phyloP scores from a whole-genome alignment of 176 grass and related monocot species.

The Oryza punctata region DNA sequence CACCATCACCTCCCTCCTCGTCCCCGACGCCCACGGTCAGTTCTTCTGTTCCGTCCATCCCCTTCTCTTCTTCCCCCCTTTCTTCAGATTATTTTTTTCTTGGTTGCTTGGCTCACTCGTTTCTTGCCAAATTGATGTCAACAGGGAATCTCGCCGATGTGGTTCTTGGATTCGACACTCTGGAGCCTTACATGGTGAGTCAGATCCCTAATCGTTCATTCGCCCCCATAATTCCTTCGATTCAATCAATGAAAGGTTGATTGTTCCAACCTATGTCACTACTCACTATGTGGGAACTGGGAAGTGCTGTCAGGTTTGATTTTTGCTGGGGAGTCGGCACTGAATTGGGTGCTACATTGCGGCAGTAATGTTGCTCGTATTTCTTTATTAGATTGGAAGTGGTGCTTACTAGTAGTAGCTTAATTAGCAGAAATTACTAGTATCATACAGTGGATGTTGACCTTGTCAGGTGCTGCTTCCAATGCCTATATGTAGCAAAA shows the following conservation, averaged over 20 bases:
- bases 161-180: conserved; percentile 84
- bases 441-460: not conserved
- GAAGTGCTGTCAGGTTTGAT: not conserved
- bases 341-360: not conserved
- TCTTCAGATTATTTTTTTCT: not conserved
- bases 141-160: conserved; percentile 77
- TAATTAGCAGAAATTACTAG: not conserved
- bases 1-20: conserved; percentile 86
- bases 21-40: conserved; percentile 74
- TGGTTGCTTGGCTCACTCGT: not conserved
- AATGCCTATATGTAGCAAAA: not conserved
- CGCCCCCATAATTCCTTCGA: not conserved
- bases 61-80: not conserved
- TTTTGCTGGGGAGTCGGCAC: not conserved
- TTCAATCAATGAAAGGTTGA: not conserved
- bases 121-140: not conserved
- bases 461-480: not conserved
- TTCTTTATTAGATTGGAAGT: not conserved
- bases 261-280: not conserved
- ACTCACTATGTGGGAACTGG: not conserved
- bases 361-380: not conserved
- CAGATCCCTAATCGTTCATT: not conserved
- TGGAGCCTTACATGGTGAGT: conserved; percentile 88
- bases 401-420: not conserved
- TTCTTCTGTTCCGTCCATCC: not conserved